Conservation (phyloP, 2,329 filamentous ascomycete genomes). For the Diaporthe ampelina region DNA sequence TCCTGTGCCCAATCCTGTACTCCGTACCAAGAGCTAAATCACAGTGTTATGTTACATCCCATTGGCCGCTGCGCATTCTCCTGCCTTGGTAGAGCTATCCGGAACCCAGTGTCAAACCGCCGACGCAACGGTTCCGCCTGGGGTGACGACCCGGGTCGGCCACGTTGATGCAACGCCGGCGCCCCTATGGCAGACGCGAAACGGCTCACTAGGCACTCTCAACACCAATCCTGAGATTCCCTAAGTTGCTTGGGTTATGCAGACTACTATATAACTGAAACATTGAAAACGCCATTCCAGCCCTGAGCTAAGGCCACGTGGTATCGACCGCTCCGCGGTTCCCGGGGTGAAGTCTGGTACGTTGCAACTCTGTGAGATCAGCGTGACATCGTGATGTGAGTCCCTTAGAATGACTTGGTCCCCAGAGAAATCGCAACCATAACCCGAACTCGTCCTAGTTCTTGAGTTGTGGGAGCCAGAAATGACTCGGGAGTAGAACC, state of each 20-base stretch:
- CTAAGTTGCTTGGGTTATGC: not conserved
- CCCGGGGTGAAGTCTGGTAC: not conserved
- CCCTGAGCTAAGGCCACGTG: not conserved
- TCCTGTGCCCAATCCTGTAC: not conserved
- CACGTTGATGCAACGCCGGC: not conserved
- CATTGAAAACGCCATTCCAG: not conserved
- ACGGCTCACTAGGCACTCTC: too few species aligned
- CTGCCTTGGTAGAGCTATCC: not conserved
- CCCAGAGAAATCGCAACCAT: not conserved
- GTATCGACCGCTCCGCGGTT: not conserved
- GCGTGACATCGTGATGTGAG: conserved; percentile 17
- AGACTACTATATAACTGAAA: not conserved
- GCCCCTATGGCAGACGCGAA: not conserved
- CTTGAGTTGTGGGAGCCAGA: too few species aligned
- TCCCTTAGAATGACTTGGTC: not conserved
- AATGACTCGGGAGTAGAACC: not conserved
- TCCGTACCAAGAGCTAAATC: not conserved
- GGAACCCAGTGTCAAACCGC: not conserved
- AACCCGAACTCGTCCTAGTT: not conserved
- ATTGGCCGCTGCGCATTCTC: too few species aligned
- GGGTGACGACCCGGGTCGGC: too few species aligned
- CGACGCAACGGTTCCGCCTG: not conserved
- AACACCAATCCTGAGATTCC: not conserved
- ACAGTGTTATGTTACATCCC: not conserved
- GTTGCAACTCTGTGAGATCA: not conserved